Percentiles rank a stretch among this genome's conserved stretches.
These are phyloP conservation scores for Aquilaria yunnanensis DNA, from an alignment of 345 rosid species.

Conservation along the genomic window DNA sequence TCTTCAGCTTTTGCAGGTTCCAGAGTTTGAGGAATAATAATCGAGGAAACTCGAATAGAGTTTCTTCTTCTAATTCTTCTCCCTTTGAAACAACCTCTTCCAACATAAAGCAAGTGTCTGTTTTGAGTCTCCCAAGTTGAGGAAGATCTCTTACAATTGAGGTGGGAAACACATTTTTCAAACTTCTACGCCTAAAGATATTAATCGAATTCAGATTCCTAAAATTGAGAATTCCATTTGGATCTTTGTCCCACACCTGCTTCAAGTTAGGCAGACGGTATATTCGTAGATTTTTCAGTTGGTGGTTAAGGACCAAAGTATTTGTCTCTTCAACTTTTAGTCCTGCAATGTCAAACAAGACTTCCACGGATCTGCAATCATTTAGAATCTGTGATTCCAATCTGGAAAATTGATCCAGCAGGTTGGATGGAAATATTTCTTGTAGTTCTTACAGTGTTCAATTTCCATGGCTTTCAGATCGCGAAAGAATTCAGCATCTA, in stretches of 20 bases:
- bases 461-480: slow-evolving; percentile 7
- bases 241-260: slow-evolving; percentile 6
- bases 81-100: slow-evolving; percentile 17
- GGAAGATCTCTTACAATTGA: slow-evolving; percentile 12
- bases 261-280: slow-evolving; percentile 6
- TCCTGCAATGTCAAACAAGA: not conserved
- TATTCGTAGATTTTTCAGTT: slow-evolving; percentile 1
- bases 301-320: not conserved
- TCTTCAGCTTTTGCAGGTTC: slow-evolving; percentile 1
- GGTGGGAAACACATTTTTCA: slow-evolving; percentile 14
- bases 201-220: slow-evolving; percentile 1
- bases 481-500: slow-evolving; percentile 10
- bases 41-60: slow-evolving; percentile 15
- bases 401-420: not conserved
- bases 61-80: not conserved
- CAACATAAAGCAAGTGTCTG: slow-evolving; percentile 8
- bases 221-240: not conserved
- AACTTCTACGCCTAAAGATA: not conserved
- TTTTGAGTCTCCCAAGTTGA: slow-evolving; percentile 9
- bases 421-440: slow-evolving; percentile 13
- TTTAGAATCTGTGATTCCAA: slow-evolving; percentile 4
- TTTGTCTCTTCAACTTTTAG: not conserved
- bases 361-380: slow-evolving; percentile 1
- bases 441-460: not conserved
- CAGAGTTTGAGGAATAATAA: not conserved